Percentiles rank a stretch among this genome's conserved stretches.
phyloP scores from a whole-genome alignment of 352 stramenopile species.

The Pythium vanterpoolii region DNA sequence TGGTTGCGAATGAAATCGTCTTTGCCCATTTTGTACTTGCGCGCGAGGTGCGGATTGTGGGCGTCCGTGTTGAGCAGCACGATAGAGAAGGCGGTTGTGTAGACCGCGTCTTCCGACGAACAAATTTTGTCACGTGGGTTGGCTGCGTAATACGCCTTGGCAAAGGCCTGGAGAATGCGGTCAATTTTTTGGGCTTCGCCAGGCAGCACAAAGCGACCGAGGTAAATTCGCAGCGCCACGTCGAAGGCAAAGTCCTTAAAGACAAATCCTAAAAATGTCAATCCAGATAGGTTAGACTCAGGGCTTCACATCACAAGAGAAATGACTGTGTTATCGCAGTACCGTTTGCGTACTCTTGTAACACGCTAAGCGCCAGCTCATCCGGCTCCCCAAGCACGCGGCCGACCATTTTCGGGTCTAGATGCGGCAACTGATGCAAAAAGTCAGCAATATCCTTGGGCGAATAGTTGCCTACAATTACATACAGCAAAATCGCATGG shows the following conservation, averaged over 20 bases:
- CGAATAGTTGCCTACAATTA: slow-evolving; percentile 29
- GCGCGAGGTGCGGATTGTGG: slow-evolving; percentile 60
- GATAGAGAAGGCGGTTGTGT: slow-evolving; percentile 75
- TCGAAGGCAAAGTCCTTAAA: slow-evolving; percentile 64
- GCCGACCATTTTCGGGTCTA: slow-evolving; percentile 69
- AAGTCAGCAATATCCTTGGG: slow-evolving; percentile 62
- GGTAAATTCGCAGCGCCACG: slow-evolving; percentile 65
- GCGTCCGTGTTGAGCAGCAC: slow-evolving; percentile 82
- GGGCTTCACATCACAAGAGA: background rate
- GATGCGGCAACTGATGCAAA: slow-evolving; percentile 60
- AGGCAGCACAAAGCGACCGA: slow-evolving; percentile 65
- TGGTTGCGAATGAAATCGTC: slow-evolving; percentile 76
- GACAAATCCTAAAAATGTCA: slow-evolving; percentile 47
- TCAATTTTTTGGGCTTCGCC: slow-evolving; percentile 84
- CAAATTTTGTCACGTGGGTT: slow-evolving; percentile 54
- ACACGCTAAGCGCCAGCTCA: slow-evolving; percentile 47
- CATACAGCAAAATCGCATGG: background rate
- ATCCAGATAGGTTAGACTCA: background rate
- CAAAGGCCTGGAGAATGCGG: slow-evolving; percentile 79
- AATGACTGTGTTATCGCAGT: background rate
- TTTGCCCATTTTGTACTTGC: slow-evolving; percentile 73
- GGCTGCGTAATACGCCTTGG: slow-evolving; percentile 53
- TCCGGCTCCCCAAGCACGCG: slow-evolving; percentile 67
- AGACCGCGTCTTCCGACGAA: slow-evolving; percentile 66
- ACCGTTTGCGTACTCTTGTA: slow-evolving; percentile 71